Base-by-base conservation (phyloP, 2,329 filamentous ascomycete genomes). In the Fusarium compactum region DNA sequence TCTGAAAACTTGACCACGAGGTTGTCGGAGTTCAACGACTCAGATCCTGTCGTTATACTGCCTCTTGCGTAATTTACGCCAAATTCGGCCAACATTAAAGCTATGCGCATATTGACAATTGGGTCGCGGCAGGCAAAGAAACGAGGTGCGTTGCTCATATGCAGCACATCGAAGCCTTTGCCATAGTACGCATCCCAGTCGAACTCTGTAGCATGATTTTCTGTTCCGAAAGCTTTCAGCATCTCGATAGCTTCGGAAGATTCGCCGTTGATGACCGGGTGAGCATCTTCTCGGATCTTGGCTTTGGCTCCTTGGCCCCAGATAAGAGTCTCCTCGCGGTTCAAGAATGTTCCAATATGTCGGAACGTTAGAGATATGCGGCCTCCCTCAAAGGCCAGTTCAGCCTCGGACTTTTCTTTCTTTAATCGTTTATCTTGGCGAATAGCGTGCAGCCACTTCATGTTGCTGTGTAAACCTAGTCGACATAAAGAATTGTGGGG, bases 281-380 rank as follows among this genome's bases (percentile, higher is more conserved):
- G 82, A 0, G 94, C 94, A 1, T 83, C 80, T 0, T 84, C 84
- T 25, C 84, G 84, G 0, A 82, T 84, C 81, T 97, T 97, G 9
- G 83, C 83, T 1, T 87, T 89, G 1, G 95, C 95, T 5, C 96
- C 96, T 80, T 98, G 95, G 16, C 96, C 96, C 95, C 95, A 98
- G 58, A 99, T 97, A 5, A 82, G 81, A 30, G 83, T 83, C 41
- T 87, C 85, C n/a, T 88, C 84, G 6, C 84, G 82, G 72, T 91
- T 85, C 46, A 97, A 81, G 76, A 94, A 98, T 1, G 96, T 99
- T 3, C 90, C 94, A 69, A 99, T 98, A 25, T 89, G 86, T 46
- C 96, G 87, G 78, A 99, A 98, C 1, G 96, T 99, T 38, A 99
- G 85, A 50, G 93, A 97, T 77, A 99, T 97, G 48, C 96, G 91